Base-by-base conservation (phyloP, 164 flowering plant genomes). In the Aristolochia fimbriata region DNA sequence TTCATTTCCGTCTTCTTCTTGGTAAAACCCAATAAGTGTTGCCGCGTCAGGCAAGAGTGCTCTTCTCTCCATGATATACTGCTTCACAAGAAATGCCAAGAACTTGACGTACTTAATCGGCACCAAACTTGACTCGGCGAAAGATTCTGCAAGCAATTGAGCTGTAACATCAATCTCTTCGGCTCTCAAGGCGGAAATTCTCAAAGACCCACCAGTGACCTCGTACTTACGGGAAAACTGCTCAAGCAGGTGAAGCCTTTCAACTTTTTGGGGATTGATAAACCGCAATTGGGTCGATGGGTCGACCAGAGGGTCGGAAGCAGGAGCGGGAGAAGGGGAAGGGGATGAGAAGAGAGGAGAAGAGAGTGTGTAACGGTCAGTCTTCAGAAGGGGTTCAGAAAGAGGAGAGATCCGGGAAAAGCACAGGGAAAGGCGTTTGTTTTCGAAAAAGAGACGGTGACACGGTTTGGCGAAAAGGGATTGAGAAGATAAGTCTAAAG, bases 11-110 rank as follows among this genome's bases (percentile, higher is more conserved):
- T 50, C 70, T 14, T 66, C 72, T 41, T 65, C 78, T 66, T 75
- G 78, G 48, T 76, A 85, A 62, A 80, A 77, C 49, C 86, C 99
- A 30, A 93, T 24, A 21, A 93, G 84, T n/a, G 92, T 88, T 0
- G 79, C 89, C 8, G 80, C 65, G 66, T 90, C 81, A 0, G 99
- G 99, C 79, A 83, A 55, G 56, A 76, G 47, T 14, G 61, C 76
- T 54, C 80, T 76, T 68, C 90, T 77, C 80, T 93, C 96, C 62
- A 71, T 65, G 85, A 93, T 70, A 66, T 93, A 87, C 71, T 88
- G 87, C 74, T 80, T 86, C 70, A 90, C 87, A 71, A 87, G 62
- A 65, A 77, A 87, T 62, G 63, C 74, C 70, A 90, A 60, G 46
- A 93, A 33, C 20, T 61, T 62, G 41, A 80, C 71, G 57, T 83